phyloP scores from a whole-genome alignment of 257 asterid species.

The Parsonsia alboflavescens region DNA sequence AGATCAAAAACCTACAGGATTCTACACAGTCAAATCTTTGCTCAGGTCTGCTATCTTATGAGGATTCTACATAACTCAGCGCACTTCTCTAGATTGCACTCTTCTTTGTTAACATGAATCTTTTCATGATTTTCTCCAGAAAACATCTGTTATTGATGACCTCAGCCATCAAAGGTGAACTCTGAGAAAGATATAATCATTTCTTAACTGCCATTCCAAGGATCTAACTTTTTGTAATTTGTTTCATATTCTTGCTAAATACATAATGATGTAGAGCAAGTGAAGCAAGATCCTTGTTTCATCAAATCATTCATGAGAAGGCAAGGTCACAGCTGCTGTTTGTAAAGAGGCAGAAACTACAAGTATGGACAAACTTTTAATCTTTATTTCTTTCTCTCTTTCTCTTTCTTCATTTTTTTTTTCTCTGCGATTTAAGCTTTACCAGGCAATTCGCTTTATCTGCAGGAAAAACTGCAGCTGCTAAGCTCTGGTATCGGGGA shows the following conservation, averaged over 20 bases:
- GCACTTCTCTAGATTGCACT: constrained; percentile 7
- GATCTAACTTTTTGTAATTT: background rate
- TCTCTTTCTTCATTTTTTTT: too few species aligned
- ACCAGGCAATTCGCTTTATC: constrained; percentile 22
- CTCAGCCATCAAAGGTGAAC: constrained; percentile 54
- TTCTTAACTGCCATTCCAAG: background rate
- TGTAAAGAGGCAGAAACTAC: constrained; percentile 51
- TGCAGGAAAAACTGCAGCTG: constrained; percentile 57
- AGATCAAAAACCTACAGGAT: constrained; percentile 55
- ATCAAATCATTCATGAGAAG: constrained; percentile 51
- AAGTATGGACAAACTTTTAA: constrained; percentile 47
- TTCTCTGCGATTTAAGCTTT: background rate
- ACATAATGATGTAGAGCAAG: constrained; percentile 48
- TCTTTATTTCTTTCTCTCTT: background rate
- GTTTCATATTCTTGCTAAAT: constrained; percentile 16
- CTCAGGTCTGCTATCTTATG: constrained; percentile 51
- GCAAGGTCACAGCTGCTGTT: constrained; percentile 61
- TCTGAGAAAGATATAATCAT: constrained; percentile 5
- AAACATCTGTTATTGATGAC: constrained; percentile 30
- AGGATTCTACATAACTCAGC: too few species aligned
- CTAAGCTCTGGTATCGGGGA: constrained; percentile 56
- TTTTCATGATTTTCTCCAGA: constrained; percentile 47
- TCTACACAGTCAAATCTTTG: constrained; percentile 40
- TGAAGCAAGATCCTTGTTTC: constrained; percentile 51
- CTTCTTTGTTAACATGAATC: constrained; percentile 23